A percentile compares a stretch with the other conserved stretches of the same genome.
These are phyloP conservation scores for Aspergillus hiratsukae DNA, from an alignment of 2,329 filamentous ascomycete species.

Conservation along the genomic window DNA sequence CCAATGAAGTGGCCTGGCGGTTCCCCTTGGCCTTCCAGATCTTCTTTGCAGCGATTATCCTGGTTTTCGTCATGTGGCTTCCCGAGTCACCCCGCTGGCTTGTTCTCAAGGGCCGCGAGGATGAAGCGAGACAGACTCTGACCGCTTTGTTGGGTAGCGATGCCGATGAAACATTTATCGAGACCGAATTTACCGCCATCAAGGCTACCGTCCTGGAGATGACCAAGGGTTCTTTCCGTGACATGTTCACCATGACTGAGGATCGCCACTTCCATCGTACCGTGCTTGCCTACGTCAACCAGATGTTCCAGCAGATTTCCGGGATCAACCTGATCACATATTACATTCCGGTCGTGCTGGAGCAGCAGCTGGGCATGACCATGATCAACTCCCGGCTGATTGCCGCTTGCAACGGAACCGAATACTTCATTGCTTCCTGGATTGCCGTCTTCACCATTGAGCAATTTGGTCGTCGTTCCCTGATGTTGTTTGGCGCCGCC, in stretches of 20 bases:
- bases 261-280: conserved; percentile 55
- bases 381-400: conserved; percentile 45
- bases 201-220: conserved; percentile 51
- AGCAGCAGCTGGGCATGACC: conserved; percentile 39
- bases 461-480: conserved; percentile 53
- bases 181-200: conserved; percentile 48
- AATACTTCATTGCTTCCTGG: conserved; percentile 51
- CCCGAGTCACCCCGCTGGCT: conserved; percentile 59
- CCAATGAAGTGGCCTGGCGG: conserved; percentile 48
- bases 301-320: conserved; percentile 51
- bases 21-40: conserved; percentile 57
- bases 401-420: conserved; percentile 51
- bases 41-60: conserved; percentile 51
- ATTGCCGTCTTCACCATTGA: conserved; percentile 50
- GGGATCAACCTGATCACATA: conserved; percentile 45
- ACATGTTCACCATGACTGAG: conserved; percentile 57
- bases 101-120: conserved; percentile 52
- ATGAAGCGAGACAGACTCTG: conserved; percentile 48
- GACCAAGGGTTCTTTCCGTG: conserved; percentile 49
- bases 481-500: conserved; percentile 67
- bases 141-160: conserved; percentile 45
- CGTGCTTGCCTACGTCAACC: conserved; percentile 53
- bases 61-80: conserved; percentile 45
- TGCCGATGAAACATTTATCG: conserved; percentile 42
- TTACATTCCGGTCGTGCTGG: conserved; percentile 42